Conservation (phyloP, 257 asterid species). For the Hygrophila difformis region DNA sequence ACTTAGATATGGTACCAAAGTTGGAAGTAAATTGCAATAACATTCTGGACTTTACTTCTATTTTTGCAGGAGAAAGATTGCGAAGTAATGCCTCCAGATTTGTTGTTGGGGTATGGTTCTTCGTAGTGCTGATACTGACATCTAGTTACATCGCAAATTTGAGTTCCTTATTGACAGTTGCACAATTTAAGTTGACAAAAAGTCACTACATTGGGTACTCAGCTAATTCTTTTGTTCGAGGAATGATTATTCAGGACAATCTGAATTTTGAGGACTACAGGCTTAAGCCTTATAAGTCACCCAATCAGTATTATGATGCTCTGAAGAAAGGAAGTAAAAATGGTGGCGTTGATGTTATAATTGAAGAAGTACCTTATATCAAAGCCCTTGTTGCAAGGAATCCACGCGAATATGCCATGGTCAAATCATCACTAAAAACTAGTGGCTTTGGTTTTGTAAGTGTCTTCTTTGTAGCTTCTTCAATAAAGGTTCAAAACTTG, state of each 20-base stretch:
- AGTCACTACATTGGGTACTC: conserved; percentile 23
- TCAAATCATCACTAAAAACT: conserved; percentile 15
- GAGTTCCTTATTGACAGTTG: conserved; percentile 39
- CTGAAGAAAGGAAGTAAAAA: conserved; percentile 27
- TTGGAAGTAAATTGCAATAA: background rate
- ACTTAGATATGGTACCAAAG: no score
- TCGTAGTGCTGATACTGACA: conserved; percentile 38
- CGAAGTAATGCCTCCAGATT: conserved; percentile 31
- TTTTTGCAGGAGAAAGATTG: conserved; percentile 35
- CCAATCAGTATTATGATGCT: conserved; percentile 14
- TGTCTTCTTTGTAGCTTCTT: background rate
- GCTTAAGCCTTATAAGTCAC: conserved; percentile 1
- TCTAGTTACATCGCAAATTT: conserved; percentile 39
- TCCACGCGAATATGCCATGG: conserved; percentile 20
- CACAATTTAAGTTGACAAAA: conserved; percentile 20
- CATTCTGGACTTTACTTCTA: background rate
- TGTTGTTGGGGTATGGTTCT: conserved; percentile 37
- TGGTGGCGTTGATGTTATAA: conserved; percentile 35
- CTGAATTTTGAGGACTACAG: conserved; percentile 16
- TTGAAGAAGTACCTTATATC: conserved; percentile 41
- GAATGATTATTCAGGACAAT: conserved; percentile 8
- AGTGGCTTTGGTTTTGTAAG: conserved; percentile 40
- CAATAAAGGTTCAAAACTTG: no score
- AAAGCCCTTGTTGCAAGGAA: no score
- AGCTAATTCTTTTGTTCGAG: conserved; percentile 2